Percentiles rank a stretch among this genome's conserved stretches.
Conservation (phyloP, 2,329 filamentous ascomycete species). For the Penicillium crustosum region DNA sequence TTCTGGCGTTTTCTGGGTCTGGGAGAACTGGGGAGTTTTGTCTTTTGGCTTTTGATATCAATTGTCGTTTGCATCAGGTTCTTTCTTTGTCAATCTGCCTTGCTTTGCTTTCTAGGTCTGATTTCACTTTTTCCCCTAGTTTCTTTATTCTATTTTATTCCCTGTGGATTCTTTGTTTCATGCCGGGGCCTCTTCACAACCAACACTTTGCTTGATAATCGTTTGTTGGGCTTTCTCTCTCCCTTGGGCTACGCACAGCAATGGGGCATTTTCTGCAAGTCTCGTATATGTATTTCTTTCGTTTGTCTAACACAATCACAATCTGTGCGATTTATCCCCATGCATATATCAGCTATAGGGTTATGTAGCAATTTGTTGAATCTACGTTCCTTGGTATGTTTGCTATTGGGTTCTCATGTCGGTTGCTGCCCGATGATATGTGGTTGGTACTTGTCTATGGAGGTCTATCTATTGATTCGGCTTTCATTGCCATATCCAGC, state of each 20-base stretch:
- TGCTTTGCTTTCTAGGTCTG: slow-evolving; percentile 1
- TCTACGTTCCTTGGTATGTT: background rate
- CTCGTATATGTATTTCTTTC: slow-evolving; percentile 1
- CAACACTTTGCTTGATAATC: slow-evolving; percentile 10
- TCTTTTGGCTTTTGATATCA: slow-evolving; percentile 9
- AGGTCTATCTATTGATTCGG: background rate
- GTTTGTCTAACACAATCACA: slow-evolving; percentile 1
- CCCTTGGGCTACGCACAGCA: background rate
- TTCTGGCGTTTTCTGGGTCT: slow-evolving; percentile 15
- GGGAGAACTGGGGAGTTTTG: slow-evolving; percentile 9
- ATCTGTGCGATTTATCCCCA: background rate
- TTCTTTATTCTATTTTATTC: slow-evolving; percentile 4
- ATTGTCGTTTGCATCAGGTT: slow-evolving; percentile 5
- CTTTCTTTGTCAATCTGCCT: slow-evolving; percentile 1
- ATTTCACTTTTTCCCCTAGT: background rate
- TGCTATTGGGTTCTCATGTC: background rate
- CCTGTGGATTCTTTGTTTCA: background rate
- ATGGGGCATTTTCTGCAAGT: background rate
- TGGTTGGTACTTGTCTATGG: background rate
- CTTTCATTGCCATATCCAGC: background rate
- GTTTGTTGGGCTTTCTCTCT: slow-evolving; percentile 8
- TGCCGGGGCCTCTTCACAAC: background rate
- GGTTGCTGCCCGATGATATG: background rate
- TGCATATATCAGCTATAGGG: background rate
- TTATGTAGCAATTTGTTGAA: slow-evolving; percentile 1